Evolutionary conservation across 352 stramenopile species (phyloP).

Genomic region (Pythium periplocum): DNA sequence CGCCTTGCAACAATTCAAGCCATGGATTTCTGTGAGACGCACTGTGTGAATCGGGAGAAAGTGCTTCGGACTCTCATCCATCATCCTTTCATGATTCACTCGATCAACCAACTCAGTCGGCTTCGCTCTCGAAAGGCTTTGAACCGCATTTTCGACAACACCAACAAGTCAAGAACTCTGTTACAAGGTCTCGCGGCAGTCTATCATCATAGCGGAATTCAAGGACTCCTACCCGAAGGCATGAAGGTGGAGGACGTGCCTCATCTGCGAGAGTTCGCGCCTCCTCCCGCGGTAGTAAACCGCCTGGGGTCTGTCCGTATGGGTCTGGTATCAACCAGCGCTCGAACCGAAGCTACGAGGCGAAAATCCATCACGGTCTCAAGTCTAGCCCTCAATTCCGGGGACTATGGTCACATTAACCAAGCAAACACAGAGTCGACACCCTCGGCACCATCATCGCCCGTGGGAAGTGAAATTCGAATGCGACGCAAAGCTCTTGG

Average conservation of each 20-base stretch:
- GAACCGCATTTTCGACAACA: conserved; percentile 46
- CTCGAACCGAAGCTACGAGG: too few species aligned
- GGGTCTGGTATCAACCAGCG: too few species aligned
- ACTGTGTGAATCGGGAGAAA: conserved; percentile 46
- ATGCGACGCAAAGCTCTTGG: too few species aligned
- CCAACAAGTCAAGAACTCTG: conserved; percentile 48
- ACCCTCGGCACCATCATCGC: too few species aligned
- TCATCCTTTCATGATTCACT: conserved; percentile 58
- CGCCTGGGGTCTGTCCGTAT: too few species aligned
- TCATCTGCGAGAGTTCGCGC: conserved; percentile 40
- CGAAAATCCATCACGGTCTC: too few species aligned
- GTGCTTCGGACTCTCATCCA: conserved; percentile 41
- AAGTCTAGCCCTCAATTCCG: too few species aligned
- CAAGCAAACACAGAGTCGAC: too few species aligned
- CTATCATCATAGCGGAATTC: conserved; percentile 51
- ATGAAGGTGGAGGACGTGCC: conserved; percentile 28
- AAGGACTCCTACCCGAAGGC: conserved; percentile 33
- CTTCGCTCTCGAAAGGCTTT: conserved; percentile 55
- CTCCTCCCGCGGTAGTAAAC: not conserved
- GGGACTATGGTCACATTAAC: too few species aligned
- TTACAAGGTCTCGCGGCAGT: conserved; percentile 58
- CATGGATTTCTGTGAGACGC: conserved; percentile 75
- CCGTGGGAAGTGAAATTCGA: too few species aligned
- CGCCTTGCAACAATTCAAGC: conserved; percentile 72
- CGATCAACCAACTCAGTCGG: conserved; percentile 42